These are phyloP conservation scores for Hyaloscypha bicolor DNA, from an alignment of 495 filamentous ascomycete genomes.

Conservation along the genomic window DNA sequence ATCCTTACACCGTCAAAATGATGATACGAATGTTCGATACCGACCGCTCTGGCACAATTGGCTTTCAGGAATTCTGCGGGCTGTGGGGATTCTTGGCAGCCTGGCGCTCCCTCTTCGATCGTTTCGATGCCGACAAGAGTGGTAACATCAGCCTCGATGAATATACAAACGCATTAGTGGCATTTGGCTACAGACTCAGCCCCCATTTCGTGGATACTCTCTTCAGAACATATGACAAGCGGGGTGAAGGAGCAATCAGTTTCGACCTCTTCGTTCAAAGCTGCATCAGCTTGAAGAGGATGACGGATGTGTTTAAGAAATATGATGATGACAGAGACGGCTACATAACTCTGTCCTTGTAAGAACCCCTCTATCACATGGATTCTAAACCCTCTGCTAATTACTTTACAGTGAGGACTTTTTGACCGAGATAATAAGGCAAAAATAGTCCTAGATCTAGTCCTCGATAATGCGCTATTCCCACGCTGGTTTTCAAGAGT, in stretches of 20 bases:
- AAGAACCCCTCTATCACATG: background rate
- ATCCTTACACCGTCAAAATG: conserved; percentile 95
- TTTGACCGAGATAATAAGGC: conserved; percentile 31
- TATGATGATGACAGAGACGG: conserved; percentile 98
- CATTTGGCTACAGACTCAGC: conserved; percentile 92
- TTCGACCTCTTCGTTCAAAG: conserved; percentile 98
- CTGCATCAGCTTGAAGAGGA: conserved; percentile 92
- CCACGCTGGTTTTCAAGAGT: background rate
- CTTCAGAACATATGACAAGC: conserved; percentile 67
- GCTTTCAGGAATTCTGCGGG: conserved; percentile 93
- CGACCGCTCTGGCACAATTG: conserved; percentile 84
- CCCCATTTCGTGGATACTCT: conserved; percentile 78
- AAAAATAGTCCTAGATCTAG: conserved; percentile 21
- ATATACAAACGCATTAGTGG: conserved; percentile 87
- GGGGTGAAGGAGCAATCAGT: conserved; percentile 70
- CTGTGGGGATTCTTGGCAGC: conserved; percentile 94
- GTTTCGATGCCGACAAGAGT: conserved; percentile 86
- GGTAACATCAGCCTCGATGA: conserved; percentile 86
- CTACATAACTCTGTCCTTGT: conserved; percentile 79
- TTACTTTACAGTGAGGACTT: conserved; percentile 30
- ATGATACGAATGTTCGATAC: conserved; percentile 99
- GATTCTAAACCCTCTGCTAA: background rate
- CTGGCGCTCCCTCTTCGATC: conserved; percentile 92
- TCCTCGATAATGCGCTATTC: background rate
- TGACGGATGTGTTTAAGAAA: conserved; percentile 99